phyloP scores from a whole-genome alignment of 176 grass and related monocot genomes.

The Hsuehochloa calcarea region DNA sequence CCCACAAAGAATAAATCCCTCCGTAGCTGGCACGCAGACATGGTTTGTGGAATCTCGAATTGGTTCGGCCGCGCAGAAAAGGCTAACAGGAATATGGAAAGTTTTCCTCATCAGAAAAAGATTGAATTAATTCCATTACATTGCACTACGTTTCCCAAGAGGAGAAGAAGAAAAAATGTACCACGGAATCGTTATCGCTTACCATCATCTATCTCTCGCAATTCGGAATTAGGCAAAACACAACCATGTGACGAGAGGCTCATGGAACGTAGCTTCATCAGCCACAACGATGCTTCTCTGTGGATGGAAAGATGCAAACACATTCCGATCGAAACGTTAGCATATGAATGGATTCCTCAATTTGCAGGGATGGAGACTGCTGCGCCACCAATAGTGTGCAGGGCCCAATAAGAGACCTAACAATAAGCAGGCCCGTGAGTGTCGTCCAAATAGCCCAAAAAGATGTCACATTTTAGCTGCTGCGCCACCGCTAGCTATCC shows the following conservation, averaged over 20 bases:
- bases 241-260: neutral
- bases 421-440: neutral
- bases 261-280: neutral
- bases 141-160: neutral
- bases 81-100: neutral
- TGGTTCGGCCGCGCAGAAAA: neutral
- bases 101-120: neutral
- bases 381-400: neutral
- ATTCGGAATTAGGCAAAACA: neutral
- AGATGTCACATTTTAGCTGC: no score
- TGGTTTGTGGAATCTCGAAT: neutral
- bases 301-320: constrained; percentile 15
- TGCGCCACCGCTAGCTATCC: no score
- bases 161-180: no score
- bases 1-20: neutral
- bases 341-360: neutral
- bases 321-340: neutral
- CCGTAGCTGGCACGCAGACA: no score
- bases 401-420: neutral
- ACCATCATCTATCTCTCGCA: neutral
- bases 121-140: neutral
- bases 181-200: constrained; percentile 11
- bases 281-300: neutral
- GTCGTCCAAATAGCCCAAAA: no score
- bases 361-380: neutral